Base-by-base conservation (phyloP, 2,329 filamentous ascomycete genomes). In the Xylariaceae sp. region DNA sequence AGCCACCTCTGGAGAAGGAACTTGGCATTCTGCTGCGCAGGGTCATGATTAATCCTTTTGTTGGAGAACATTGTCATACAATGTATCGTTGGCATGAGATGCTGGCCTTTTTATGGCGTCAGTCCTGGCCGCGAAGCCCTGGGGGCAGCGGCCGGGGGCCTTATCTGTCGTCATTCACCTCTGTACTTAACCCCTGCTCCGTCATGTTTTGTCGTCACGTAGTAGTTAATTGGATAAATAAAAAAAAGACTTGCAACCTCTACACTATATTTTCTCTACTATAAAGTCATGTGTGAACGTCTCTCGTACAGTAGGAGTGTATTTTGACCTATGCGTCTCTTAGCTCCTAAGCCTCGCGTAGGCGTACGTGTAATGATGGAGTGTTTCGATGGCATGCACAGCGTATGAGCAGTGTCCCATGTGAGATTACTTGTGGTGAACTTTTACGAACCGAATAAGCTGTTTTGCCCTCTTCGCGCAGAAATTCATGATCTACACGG, bases 1-100 rank as follows among this genome's bases (percentile, higher is more conserved):
- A 61, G 61, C 56, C 57, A 55, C 49, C 51, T 48, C 18, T 2
- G 29, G 46, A 4, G n/a, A 37, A 23, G 23, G 48, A 44, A 45
- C 42, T 43, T 45, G 33, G 39, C 35, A 10, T 11, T 47, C 50
- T 40, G 51, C 46, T 52, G 50, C 23, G 49, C 53, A 32, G 45
- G 27, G 41, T 24, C 49, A 18, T 7, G 11, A 44, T 15, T 23
- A 40, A 33, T 44, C 32, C 20, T 36, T 45, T 1, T 20, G 29
- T 41, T 21, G 48, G 13, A 30, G 32, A 29, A 26, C 27, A 43
- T 49, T 35, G 27, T 55, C 43, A 30, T 33, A 50, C 48, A 45
- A 50, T 58, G 50, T 57, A 45, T 8, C 27, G 23, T 51, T 42
- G 63, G 61, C 61, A 66, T 68, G 64, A 66, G 63, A 65, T 63